These are phyloP conservation scores for Lecanoromycetidae sp. DNA, from an alignment of 2,329 filamentous ascomycete species.

Conservation along the genomic window DNA sequence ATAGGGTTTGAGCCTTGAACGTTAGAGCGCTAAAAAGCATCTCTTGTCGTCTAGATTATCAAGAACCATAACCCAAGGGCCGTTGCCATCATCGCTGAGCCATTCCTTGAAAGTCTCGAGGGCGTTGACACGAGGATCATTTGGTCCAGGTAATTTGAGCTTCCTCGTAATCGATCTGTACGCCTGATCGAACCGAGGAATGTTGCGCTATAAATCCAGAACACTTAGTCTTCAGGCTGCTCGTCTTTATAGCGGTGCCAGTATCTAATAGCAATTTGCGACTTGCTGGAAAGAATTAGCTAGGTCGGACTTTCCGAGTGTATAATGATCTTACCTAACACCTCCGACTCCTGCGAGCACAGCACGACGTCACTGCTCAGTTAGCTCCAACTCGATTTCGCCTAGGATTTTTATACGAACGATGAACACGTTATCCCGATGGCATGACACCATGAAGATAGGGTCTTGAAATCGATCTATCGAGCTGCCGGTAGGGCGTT, in stretches of 20 bases:
- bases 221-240: constrained; percentile 3
- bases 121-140: constrained; percentile 11
- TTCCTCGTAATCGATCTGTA: constrained; percentile 15
- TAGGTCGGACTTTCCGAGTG: background rate
- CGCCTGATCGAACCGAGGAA: constrained; percentile 10
- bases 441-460: background rate
- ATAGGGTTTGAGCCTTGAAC: too few relatives aligned
- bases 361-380: background rate
- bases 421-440: background rate
- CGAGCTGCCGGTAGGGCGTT: too few relatives aligned
- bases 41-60: constrained; percentile 13
- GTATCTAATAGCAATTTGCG: constrained; percentile 17
- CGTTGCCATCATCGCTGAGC: constrained; percentile 2
- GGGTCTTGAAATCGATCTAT: too few relatives aligned
- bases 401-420: background rate
- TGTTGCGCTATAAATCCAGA: constrained; percentile 14
- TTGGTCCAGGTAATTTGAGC: constrained; percentile 7
- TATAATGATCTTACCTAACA: background rate
- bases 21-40: too few relatives aligned
- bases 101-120: constrained; percentile 9
- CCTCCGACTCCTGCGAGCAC: background rate
- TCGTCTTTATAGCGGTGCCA: constrained; percentile 10
- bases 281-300: constrained; percentile 12
- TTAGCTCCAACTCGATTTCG: background rate
- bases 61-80: constrained; percentile 7